phyloP scores from a whole-genome alignment of 805 yeast species.

The Metschnikowia gelsemii region DNA sequence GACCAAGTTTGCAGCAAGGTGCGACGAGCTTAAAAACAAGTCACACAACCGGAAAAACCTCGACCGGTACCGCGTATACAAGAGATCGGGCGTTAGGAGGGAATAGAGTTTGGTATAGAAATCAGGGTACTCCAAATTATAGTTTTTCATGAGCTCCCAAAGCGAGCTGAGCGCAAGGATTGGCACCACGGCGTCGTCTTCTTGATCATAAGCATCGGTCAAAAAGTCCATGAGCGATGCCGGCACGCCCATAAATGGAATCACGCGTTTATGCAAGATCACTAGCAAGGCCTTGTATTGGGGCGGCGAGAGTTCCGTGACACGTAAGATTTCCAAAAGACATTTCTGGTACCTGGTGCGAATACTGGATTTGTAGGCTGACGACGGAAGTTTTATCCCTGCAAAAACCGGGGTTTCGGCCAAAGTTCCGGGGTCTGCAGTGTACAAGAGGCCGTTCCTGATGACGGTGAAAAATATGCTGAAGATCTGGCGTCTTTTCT shows the following conservation, averaged over 20 bases:
- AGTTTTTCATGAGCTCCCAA: slow-evolving; percentile 76
- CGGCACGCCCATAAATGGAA: slow-evolving; percentile 79
- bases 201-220: slow-evolving; percentile 72
- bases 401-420: slow-evolving; percentile 29
- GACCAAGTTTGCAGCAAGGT: slow-evolving; percentile 75
- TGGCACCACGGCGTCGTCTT: slow-evolving; percentile 51
- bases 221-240: slow-evolving; percentile 88
- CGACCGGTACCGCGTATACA: slow-evolving; percentile 78
- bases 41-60: slow-evolving; percentile 87
- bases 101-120: slow-evolving; percentile 82
- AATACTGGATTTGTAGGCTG: slow-evolving; percentile 47
- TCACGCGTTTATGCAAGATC: slow-evolving; percentile 77
- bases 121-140: slow-evolving; percentile 88
- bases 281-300: slow-evolving; percentile 72
- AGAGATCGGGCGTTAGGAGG: slow-evolving; percentile 68
- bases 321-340: slow-evolving; percentile 56
- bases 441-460: slow-evolving; percentile 27
- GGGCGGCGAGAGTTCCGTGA: slow-evolving; percentile 43
- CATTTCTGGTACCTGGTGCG: slow-evolving; percentile 67
- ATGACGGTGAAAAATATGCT: slow-evolving; percentile 43
- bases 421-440: slow-evolving; percentile 28
- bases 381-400: slow-evolving; percentile 37
- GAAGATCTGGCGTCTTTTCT: slow-evolving; percentile 23
- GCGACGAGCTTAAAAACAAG: slow-evolving; percentile 81
- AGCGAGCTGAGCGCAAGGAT: slow-evolving; percentile 84